Conservation (phyloP, 192 early-diverging fungal genomes). For the Entophlyctis luteolus region DNA sequence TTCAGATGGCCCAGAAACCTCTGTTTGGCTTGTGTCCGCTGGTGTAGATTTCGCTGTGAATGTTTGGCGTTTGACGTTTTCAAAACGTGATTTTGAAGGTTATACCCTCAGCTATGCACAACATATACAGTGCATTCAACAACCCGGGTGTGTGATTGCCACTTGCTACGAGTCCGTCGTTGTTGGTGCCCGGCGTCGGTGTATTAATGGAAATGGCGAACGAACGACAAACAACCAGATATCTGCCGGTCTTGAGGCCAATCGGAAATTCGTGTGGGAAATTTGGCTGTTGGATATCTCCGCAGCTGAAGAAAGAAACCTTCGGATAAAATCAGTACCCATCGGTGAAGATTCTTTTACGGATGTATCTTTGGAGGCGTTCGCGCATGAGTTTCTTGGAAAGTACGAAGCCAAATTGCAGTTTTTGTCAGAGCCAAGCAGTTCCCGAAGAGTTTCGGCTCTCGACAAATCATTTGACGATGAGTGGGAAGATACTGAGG, state of each 20-base stretch:
- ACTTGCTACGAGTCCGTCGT: not conserved
- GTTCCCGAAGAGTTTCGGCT: not conserved
- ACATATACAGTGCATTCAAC: not conserved
- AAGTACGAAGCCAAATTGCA: not conserved
- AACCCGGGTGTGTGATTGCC: slow-evolving; percentile 18
- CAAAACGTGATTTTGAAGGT: not conserved
- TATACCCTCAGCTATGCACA: too few species aligned
- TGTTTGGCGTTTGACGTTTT: not conserved
- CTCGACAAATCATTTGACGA: not conserved
- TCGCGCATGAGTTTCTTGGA: not conserved
- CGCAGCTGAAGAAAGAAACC: not conserved
- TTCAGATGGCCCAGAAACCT: too few species aligned
- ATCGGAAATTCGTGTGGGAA: slow-evolving; percentile 8
- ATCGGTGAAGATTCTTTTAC: slow-evolving; percentile 8
- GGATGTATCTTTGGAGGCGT: not conserved
- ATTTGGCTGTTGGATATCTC: slow-evolving; percentile 9
- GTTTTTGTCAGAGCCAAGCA: too few species aligned
- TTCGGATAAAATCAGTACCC: not conserved
- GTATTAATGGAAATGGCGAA: not conserved
- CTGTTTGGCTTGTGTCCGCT: slow-evolving; percentile 1
- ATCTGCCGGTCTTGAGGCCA: not conserved
- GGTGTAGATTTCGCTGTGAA: slow-evolving; percentile 6
- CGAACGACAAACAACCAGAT: not conserved
- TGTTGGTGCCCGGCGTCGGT: not conserved
- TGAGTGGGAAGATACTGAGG: not conserved